These are phyloP conservation scores for Lachnellula willkommii DNA, from an alignment of 2,329 filamentous ascomycete genomes.

Conservation along the genomic window DNA sequence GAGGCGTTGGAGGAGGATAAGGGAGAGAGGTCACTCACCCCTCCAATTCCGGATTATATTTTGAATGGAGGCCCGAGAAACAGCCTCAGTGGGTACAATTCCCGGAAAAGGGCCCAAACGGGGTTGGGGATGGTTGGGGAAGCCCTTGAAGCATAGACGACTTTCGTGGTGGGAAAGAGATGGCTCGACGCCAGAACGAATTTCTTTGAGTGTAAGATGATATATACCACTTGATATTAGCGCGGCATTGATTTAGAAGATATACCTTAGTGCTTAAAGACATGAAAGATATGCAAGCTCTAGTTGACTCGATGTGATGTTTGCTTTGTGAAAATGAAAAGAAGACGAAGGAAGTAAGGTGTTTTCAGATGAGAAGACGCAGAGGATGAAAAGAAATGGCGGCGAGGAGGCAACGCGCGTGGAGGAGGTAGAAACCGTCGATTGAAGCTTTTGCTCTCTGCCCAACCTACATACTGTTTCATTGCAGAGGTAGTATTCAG, in stretches of 20 bases:
- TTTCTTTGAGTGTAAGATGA: constrained; percentile 24
- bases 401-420: not conserved
- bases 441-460: too few species aligned
- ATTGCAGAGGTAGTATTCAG: not conserved
- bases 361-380: not conserved
- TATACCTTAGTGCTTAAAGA: constrained; percentile 29
- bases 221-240: constrained; percentile 31
- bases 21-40: constrained; percentile 48
- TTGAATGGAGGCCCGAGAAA: constrained; percentile 47
- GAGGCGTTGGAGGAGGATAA: constrained; percentile 16
- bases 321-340: too few species aligned
- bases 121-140: constrained; percentile 22
- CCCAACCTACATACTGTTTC: too few species aligned
- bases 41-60: constrained; percentile 58
- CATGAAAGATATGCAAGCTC: constrained; percentile 5
- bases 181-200: constrained; percentile 27
- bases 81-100: constrained; percentile 43
- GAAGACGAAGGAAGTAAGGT: too few species aligned
- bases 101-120: constrained; percentile 23
- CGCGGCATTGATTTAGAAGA: constrained; percentile 23
- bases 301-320: too few species aligned
- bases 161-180: constrained; percentile 16
- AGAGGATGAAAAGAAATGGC: too few species aligned
- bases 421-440: too few species aligned
- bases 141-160: constrained; percentile 13